Conservation (phyloP, 164 flowering plant genomes). For the Warburgia ugandensis region DNA sequence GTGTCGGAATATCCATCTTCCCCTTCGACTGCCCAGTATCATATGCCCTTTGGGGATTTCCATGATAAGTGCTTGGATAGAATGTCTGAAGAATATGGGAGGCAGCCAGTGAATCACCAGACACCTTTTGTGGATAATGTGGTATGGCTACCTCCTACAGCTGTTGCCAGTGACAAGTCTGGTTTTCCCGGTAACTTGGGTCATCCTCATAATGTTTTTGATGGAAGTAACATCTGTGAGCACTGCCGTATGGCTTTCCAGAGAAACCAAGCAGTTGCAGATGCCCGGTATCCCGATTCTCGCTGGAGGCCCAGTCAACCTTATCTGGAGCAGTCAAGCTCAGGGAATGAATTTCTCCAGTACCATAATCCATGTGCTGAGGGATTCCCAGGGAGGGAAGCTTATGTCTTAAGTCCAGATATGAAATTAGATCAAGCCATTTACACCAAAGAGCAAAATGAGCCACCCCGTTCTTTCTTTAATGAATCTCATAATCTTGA, state of each 20-base stretch:
- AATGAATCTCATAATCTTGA: slow-evolving; percentile 51
- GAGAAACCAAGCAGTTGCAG: slow-evolving; percentile 38
- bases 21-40: slow-evolving; percentile 57
- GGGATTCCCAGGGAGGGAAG: slow-evolving; percentile 45
- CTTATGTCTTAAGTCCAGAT: slow-evolving; percentile 36
- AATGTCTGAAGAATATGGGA: slow-evolving; percentile 45
- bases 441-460: slow-evolving; percentile 43
- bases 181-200: slow-evolving; percentile 71
- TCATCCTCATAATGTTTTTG: slow-evolving; percentile 33
- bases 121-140: slow-evolving; percentile 48
- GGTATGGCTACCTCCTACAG: slow-evolving; percentile 53
- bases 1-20: slow-evolving; percentile 58
- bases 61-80: slow-evolving; percentile 42
- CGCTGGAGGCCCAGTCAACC: slow-evolving; percentile 35
- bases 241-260: slow-evolving; percentile 47
- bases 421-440: slow-evolving; percentile 39
- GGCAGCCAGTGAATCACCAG: slow-evolving; percentile 42
- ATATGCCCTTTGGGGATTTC: slow-evolving; percentile 44
- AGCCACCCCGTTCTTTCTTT: slow-evolving; percentile 28
- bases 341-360: slow-evolving; percentile 42
- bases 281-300: slow-evolving; percentile 21
- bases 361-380: slow-evolving; percentile 36
- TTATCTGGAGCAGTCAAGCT: slow-evolving; percentile 48
- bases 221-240: slow-evolving; percentile 54
- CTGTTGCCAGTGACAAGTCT: slow-evolving; percentile 32